phyloP scores from a whole-genome alignment of 2,329 filamentous ascomycete species.

The Monosporascus ibericus region DNA sequence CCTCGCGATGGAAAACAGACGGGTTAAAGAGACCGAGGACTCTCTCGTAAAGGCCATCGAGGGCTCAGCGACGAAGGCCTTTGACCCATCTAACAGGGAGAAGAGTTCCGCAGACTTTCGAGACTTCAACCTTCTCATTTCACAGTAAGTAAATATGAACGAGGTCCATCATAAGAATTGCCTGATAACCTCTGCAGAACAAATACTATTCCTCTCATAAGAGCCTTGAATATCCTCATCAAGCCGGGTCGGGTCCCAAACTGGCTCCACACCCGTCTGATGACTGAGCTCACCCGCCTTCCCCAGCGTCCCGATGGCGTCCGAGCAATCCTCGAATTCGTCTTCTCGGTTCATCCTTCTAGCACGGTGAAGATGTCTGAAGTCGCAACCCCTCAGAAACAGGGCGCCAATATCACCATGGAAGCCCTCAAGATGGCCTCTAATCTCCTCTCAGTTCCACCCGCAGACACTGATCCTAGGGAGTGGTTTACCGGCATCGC shows the following conservation, averaged over 20 bases:
- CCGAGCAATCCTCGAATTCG: constrained; percentile 62
- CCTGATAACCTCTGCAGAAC: constrained; percentile 31
- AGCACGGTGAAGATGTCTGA: constrained; percentile 35
- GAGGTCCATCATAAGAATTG: constrained; percentile 7
- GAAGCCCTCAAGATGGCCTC: constrained; percentile 61
- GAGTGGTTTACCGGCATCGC: constrained; percentile 56
- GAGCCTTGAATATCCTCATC: constrained; percentile 56
- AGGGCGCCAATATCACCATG: constrained; percentile 59
- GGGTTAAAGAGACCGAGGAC: constrained; percentile 15
- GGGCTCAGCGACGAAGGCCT: constrained; percentile 41
- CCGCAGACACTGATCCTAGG: constrained; percentile 45
- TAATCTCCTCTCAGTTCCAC: constrained; percentile 54
- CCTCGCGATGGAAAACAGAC: constrained; percentile 7
- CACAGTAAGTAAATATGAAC: constrained; percentile 33
- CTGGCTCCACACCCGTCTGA: constrained; percentile 54
- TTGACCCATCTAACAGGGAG: constrained; percentile 32
- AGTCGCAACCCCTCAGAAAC: constrained; percentile 40
- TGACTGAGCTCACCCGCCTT: constrained; percentile 52
- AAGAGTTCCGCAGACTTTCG: constrained; percentile 18
- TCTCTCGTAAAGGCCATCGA: constrained; percentile 30
- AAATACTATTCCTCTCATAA: constrained; percentile 47
- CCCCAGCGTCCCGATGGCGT: constrained; percentile 60
- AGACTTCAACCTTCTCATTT: constrained; percentile 42
- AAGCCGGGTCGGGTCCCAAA: constrained; percentile 52
- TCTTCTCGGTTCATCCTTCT: constrained; percentile 62